These are phyloP conservation scores for Isabelozyma rhagii DNA, from an alignment of 805 yeast species.

Conservation along the genomic window DNA sequence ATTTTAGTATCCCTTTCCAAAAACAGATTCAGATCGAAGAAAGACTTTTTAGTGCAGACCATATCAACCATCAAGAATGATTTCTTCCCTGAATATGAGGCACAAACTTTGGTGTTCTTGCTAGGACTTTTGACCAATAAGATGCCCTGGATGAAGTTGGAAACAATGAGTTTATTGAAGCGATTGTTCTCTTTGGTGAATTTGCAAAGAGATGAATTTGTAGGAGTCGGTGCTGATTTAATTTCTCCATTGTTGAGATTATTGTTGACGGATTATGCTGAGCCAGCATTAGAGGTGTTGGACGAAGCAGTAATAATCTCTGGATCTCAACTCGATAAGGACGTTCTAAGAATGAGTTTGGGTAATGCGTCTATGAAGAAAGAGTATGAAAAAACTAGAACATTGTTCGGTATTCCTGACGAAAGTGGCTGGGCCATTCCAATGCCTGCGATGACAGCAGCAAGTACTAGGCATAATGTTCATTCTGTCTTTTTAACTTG, in stretches of 20 bases:
- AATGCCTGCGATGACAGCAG: conserved; percentile 88
- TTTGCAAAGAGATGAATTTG: conserved; percentile 70
- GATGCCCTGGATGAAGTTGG: conserved; percentile 73
- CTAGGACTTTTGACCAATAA: conserved; percentile 78
- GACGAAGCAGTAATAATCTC: conserved; percentile 85
- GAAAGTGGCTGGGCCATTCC: conserved; percentile 98
- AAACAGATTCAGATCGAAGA: conserved; percentile 80
- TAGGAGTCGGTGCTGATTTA: conserved; percentile 91
- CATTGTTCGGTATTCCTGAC: conserved; percentile 91
- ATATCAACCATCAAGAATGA: conserved; percentile 63
- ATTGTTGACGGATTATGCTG: conserved; percentile 79
- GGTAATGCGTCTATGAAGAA: conserved; percentile 77
- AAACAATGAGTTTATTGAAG: conserved; percentile 73
- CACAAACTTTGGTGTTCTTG: conserved; percentile 70
- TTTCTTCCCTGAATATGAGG: conserved; percentile 73
- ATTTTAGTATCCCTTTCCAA: conserved; percentile 75
- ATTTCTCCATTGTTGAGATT: conserved; percentile 86
- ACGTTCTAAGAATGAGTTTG: conserved; percentile 85
- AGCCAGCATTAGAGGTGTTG: conserved; percentile 82
- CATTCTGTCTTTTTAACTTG: conserved; percentile 95
- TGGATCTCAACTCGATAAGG: conserved; percentile 87
- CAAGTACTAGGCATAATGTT: conserved; percentile 85
- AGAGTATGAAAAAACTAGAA: conserved; percentile 81
- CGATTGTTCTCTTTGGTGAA: conserved; percentile 76
- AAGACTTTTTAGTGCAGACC: conserved; percentile 82